Evolutionary conservation across 2,329 filamentous ascomycete genomes (phyloP), one percentile per base, ranked within the genome.

Genomic region (Trichophyton verrucosum): DNA sequence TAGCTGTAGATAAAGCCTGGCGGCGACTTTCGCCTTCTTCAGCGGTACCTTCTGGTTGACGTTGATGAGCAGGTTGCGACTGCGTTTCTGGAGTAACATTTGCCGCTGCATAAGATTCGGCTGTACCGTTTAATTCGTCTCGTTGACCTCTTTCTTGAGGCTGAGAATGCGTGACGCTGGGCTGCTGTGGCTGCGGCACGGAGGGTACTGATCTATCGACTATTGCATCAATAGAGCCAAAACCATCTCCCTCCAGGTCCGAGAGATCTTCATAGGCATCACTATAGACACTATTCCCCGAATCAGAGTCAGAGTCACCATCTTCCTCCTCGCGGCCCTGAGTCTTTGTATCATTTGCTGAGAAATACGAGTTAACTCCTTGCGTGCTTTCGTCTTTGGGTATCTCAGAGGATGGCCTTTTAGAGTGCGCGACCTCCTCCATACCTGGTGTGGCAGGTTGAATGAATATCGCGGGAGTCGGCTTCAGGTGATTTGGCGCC

Each of bases 201-300:
- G 20, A 17, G 9, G 2, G 13, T 17, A 57, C 27, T 8, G 57
- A 36, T 20, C 20, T 59, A 33, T 59, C 57, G 46, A 77, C 71
- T 63, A 80, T 78, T 11, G 77, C 77, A 67, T 79, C 76, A 62
- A 80, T 79, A 7, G 77, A 79, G 8, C 77, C 77, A 67, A 78
- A 79, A 0, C 75, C 74, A 65, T 77, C 74, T 1, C 74, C 73
- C 47, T 77, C 70, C 47, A 71, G 63, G 1, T 66, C 69, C 3
- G 67, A 63, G 11, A 75, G 63, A 8, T 72, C 73, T 59, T 76
- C 74, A 30, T 73, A 71, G 7, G 74, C 76, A 65, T 76, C 74
- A 64, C 76, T 80, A 63, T 80, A 80, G 58, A 79, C 67, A 66
- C 77, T 80, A 36, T 76, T 74, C 17, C 70, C 70, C 17, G 74